A percentile compares a stretch with the other conserved stretches of the same genome.
Conservation (phyloP, 495 filamentous ascomycete genomes). For the Copromyces sp. region DNA sequence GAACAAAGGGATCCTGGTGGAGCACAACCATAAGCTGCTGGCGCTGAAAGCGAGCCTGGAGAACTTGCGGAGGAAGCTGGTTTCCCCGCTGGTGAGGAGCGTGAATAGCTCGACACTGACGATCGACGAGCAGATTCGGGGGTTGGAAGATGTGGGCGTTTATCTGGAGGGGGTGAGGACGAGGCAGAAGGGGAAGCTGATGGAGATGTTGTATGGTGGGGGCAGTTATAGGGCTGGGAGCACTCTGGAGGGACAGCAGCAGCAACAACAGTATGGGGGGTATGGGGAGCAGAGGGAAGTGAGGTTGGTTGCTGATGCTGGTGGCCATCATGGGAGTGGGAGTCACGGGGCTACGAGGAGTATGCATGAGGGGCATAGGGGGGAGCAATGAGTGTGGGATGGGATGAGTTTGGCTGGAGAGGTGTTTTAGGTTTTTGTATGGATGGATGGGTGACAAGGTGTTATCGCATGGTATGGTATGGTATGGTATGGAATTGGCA, state of each 20-base stretch:
- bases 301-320: conserved; percentile 6
- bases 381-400: background rate
- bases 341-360: background rate
- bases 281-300: background rate
- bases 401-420: too few species aligned
- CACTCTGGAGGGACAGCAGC: background rate
- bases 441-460: background rate
- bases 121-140: conserved; percentile 74
- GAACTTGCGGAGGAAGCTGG: conserved; percentile 61
- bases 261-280: background rate
- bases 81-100: conserved; percentile 67
- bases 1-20: conserved; percentile 76
- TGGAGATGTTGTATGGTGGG: conserved; percentile 69
- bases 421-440: too few species aligned
- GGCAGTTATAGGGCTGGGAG: conserved; percentile 3
- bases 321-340: background rate
- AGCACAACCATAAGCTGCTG: conserved; percentile 70
- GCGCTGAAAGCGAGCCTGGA: conserved; percentile 76
- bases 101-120: conserved; percentile 55
- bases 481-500: background rate
- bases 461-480: background rate
- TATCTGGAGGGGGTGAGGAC: conserved; percentile 63
- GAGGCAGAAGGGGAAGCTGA: conserved; percentile 69
- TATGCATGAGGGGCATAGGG: background rate
- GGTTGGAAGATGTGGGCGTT: conserved; percentile 65